A percentile compares a stretch with the other conserved stretches of the same genome.
phyloP scores from a whole-genome alignment of 2,329 filamentous ascomycete genomes.

The Emergomyces africanus region DNA sequence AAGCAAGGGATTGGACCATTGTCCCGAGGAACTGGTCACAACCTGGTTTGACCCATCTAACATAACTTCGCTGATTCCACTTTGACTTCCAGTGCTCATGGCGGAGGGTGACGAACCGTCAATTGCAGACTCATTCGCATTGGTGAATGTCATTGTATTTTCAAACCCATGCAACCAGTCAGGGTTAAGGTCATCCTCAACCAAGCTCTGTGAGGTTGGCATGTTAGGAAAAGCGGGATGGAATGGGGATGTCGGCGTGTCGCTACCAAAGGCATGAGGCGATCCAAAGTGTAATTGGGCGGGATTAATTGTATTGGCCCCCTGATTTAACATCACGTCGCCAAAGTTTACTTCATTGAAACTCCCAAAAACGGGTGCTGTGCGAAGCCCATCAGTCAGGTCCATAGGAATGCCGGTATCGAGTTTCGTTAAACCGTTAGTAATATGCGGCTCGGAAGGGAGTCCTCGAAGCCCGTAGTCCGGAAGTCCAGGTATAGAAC shows the following conservation, averaged over 20 bases:
- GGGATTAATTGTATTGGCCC: slow-evolving; percentile 48
- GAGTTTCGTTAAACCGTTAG: slow-evolving; percentile 63
- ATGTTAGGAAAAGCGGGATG: slow-evolving; percentile 38
- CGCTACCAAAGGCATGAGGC: slow-evolving; percentile 40
- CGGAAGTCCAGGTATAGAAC: slow-evolving; percentile 43
- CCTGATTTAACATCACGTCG: slow-evolving; percentile 53
- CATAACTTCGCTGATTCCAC: slow-evolving; percentile 82
- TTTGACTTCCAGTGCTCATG: slow-evolving; percentile 89
- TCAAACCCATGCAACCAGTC: slow-evolving; percentile 80
- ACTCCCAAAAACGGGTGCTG: slow-evolving; percentile 60
- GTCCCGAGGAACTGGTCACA: slow-evolving; percentile 41
- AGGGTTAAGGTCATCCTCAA: slow-evolving; percentile 60
- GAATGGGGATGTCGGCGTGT: slow-evolving; percentile 30
- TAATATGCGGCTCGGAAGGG: slow-evolving; percentile 36
- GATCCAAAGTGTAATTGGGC: slow-evolving; percentile 48
- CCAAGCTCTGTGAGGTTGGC: slow-evolving; percentile 43
- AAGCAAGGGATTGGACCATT: slow-evolving; percentile 60
- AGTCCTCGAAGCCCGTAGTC: slow-evolving; percentile 55
- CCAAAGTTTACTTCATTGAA: slow-evolving; percentile 61
- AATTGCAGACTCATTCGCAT: slow-evolving; percentile 63
- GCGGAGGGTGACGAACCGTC: slow-evolving; percentile 92
- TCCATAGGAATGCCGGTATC: slow-evolving; percentile 66
- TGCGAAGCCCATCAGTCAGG: slow-evolving; percentile 55
- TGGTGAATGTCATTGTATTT: slow-evolving; percentile 57
- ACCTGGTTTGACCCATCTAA: slow-evolving; percentile 61